These are phyloP conservation scores for Cryptomeria japonica DNA, from an alignment of 75 land plant species.

Conservation along the genomic window DNA sequence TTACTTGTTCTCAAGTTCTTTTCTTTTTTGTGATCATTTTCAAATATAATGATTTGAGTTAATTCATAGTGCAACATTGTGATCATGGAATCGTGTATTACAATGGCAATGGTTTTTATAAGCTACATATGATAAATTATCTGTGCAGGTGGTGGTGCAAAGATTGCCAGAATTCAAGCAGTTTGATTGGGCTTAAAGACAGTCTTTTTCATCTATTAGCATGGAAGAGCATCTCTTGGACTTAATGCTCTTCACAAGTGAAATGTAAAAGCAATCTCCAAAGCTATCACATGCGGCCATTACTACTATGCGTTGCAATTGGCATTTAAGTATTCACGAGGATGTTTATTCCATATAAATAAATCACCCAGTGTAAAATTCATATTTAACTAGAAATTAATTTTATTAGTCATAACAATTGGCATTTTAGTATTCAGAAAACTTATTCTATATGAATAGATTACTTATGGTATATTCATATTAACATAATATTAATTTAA, in stretches of 20 bases:
- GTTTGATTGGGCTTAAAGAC: slow-evolving; percentile 2
- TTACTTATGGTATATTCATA: neutral
- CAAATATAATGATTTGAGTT: neutral
- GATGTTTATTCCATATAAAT: neutral
- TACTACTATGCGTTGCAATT: neutral
- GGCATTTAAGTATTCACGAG: neutral
- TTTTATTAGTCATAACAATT: neutral
- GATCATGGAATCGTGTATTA: neutral
- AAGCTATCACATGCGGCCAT: neutral
- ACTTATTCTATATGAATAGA: neutral
- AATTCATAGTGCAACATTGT: neutral
- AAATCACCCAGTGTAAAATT: neutral
- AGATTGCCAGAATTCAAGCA: slow-evolving; percentile 3
- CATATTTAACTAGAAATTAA: neutral
- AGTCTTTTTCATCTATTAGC: neutral
- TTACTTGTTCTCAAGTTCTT: neutral
- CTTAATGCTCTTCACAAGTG: neutral
- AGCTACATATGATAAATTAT: neutral
- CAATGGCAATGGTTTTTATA: neutral
- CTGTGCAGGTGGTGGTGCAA: neutral
- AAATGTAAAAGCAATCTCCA: neutral
- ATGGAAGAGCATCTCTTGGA: neutral
- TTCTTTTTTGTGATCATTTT: neutral
- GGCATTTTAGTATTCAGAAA: neutral
- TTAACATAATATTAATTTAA: neutral